Evolutionary conservation across 768 basidiomycete species (phyloP).

Genomic region (Rossbeevera mucosa): DNA sequence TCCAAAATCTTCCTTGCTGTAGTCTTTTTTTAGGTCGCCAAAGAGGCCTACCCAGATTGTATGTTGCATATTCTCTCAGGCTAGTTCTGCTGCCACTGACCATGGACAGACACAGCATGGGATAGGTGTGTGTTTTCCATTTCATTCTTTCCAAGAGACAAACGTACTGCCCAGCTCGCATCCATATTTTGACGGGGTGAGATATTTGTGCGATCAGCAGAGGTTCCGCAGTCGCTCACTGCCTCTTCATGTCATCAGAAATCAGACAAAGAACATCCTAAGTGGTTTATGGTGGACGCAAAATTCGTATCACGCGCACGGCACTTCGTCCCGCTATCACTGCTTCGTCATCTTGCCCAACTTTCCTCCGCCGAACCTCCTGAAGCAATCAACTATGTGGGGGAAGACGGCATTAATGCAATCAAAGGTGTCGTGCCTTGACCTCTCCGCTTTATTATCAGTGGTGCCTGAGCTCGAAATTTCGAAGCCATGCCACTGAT

Average conservation of each 20-base stretch:
- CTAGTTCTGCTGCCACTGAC: not conserved
- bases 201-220: slow-evolving; percentile 15
- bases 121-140: slow-evolving; percentile 53
- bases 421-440: slow-evolving; percentile 50
- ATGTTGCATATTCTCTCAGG: slow-evolving; percentile 1
- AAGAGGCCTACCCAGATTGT: slow-evolving; percentile 90
- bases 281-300: slow-evolving; percentile 91
- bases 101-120: slow-evolving; percentile 76
- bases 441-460: not conserved
- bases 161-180: slow-evolving; percentile 43
- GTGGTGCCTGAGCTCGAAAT: slow-evolving; percentile 7
- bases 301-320: slow-evolving; percentile 59
- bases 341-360: slow-evolving; percentile 63
- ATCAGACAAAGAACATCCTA: slow-evolving; percentile 68
- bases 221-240: not conserved
- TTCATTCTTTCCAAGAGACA: slow-evolving; percentile 3
- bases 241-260: slow-evolving; percentile 45
- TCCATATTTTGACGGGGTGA: slow-evolving; percentile 76
- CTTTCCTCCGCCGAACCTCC: slow-evolving; percentile 37
- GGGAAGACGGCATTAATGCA: slow-evolving; percentile 52
- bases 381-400: slow-evolving; percentile 62
- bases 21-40: slow-evolving; percentile 50
- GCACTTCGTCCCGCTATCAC: slow-evolving; percentile 73
- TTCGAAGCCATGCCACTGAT: slow-evolving; percentile 71
- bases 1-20: slow-evolving; percentile 1